Base-by-base conservation (phyloP, 805 yeast species). In the Teunomyces cretensis region DNA sequence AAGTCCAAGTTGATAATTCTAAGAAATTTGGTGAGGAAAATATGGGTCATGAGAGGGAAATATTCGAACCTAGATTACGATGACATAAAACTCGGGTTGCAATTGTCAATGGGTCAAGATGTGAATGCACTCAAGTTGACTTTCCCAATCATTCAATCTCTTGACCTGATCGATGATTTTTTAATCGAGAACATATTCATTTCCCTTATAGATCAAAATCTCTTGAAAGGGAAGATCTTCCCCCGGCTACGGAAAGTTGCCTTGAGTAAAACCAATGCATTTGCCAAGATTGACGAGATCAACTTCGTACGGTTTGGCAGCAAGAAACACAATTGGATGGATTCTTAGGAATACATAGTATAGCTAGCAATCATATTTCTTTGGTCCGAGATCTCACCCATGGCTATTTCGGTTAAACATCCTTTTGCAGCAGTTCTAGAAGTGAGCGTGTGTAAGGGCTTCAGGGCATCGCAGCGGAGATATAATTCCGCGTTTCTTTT, bases 191-290 rank as follows among this genome's bases (percentile, higher is more conserved):
- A 78, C 42, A 52, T 81, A 6, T 58, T 80, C 38, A 65, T 77
- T 11, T 61, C 78, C 2, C 53, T 82, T n/a, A 74, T 79, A 33
- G 84, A 79, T 48, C 78, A 77, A 45, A 78, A 76, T 44, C 56
- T 80, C 13, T 52, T 82, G 30, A 78, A 74, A 48, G 86, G 83
- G 0, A 81, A 80, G 46, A 54, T 79, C 0, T 64, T 72, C 30
- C 68, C 79, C 1, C 58, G 72, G 30, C 56, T 67, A 8, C 61
- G 72, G 33, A 61, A 66, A 4, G 64, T 74, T 2, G 65, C 78
- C 0, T 56, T 77, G 8, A 70, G 78, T 24, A 75, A 69, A 43
- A 58, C 62, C 8, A 67, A 67, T 16, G 74, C 75, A 2, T 78
- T 78, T 50, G 76, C 80, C 1, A 47, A 54, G 9, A 44, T 57